Conservation (phyloP, 306 rosid species). For the Phaseolus lunatus region DNA sequence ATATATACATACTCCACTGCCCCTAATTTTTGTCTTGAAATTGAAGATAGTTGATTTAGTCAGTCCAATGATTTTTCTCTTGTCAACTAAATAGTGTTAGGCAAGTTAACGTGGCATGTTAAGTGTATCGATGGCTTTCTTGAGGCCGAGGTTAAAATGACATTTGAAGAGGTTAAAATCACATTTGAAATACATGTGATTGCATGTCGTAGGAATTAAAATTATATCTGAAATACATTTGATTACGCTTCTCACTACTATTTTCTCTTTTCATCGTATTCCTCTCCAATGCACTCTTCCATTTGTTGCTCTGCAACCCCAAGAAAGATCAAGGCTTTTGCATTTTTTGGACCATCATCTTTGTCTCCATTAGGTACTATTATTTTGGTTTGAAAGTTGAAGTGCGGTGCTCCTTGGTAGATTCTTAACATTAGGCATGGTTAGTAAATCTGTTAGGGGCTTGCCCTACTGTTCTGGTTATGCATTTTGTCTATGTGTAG, state of each 20-base stretch:
- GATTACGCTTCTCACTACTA: background rate
- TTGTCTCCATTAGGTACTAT: background rate
- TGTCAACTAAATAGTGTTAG: background rate
- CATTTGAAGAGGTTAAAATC: no score
- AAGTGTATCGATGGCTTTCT: no score
- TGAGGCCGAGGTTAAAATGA: background rate
- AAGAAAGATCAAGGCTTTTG: background rate
- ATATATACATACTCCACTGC: background rate
- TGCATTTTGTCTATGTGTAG: background rate
- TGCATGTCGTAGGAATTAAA: no score
- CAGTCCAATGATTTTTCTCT: background rate
- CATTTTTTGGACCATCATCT: background rate
- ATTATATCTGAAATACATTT: background rate
- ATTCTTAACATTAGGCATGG: background rate
- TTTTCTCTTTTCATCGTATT: no score
- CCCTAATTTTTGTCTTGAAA: background rate
- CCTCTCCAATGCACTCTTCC: no score
- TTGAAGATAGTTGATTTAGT: background rate
- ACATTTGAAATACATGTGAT: no score
- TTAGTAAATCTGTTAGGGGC: background rate
- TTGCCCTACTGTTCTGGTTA: background rate
- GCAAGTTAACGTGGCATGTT: background rate
- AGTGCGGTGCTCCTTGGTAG: background rate
- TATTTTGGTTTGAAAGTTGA: background rate
- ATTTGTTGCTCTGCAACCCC: background rate